Evolutionary conservation across 257 asterid genomes (phyloP).

Genomic region (Linderniella brevidens): DNA sequence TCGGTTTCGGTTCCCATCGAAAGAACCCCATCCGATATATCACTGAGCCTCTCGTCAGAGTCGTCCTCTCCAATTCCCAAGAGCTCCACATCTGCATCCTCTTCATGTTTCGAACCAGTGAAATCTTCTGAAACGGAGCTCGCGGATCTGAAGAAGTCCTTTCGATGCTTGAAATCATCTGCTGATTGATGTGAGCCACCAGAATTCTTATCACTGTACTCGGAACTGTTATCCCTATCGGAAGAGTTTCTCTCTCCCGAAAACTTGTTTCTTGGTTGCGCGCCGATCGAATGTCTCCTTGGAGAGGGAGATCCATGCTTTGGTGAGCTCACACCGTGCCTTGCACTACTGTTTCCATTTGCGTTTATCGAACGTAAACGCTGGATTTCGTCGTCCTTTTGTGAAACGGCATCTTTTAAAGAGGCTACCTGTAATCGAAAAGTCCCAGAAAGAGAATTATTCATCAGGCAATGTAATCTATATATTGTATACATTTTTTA

Average conservation of each 20-base stretch:
- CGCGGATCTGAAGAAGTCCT: constrained; percentile 60
- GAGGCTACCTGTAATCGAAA: constrained; percentile 38
- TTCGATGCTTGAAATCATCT: constrained; percentile 66
- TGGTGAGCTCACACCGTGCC: constrained; percentile 22
- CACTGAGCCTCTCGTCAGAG: constrained; percentile 82
- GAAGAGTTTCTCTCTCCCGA: constrained; percentile 27
- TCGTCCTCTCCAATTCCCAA: constrained; percentile 68
- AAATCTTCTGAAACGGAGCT: constrained; percentile 36
- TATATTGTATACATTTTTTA: background rate
- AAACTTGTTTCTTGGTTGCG: constrained; percentile 20
- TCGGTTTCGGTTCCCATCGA: constrained; percentile 94
- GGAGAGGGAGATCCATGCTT: constrained; percentile 52
- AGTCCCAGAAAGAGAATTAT: background rate
- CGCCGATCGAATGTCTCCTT: constrained; percentile 33
- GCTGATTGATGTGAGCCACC: constrained; percentile 76
- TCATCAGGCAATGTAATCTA: background rate
- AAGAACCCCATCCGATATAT: constrained; percentile 87
- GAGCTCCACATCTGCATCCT: constrained; percentile 45
- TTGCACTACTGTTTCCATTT: constrained; percentile 26
- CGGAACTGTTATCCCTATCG: constrained; percentile 57
- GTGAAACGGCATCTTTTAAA: constrained; percentile 47
- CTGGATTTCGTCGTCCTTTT: constrained; percentile 73
- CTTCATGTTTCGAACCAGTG: constrained; percentile 20
- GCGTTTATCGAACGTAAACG: constrained; percentile 30
- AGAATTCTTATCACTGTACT: constrained; percentile 69